Percentiles rank a stretch among this genome's conserved stretches.
Evolutionary conservation across 2,329 filamentous ascomycete genomes (phyloP).

Genomic region (Shiraia sp.): DNA sequence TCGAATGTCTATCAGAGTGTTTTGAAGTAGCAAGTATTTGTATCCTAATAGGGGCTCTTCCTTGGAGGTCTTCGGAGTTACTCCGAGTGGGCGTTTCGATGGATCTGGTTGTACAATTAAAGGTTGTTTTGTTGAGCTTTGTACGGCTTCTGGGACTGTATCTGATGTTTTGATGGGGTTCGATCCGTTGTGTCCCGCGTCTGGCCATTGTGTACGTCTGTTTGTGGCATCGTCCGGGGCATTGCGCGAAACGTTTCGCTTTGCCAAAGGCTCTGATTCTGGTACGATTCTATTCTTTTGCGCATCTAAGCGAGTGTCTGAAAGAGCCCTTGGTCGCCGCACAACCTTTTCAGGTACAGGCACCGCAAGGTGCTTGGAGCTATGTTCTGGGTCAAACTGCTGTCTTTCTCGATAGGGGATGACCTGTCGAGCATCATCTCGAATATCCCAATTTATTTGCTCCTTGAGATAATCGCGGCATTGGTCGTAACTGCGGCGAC

Average conservation of each 20-base stretch:
- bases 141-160: too few species aligned
- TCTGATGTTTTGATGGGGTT: too few species aligned
- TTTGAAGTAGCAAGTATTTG: slow-evolving; percentile 22
- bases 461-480: slow-evolving; percentile 30
- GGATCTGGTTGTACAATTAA: too few species aligned
- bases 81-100: not conserved
- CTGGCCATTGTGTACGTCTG: too few species aligned
- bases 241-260: too few species aligned
- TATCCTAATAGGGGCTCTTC: slow-evolving; percentile 20
- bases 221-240: too few species aligned
- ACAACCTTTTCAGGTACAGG: slow-evolving; percentile 17
- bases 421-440: slow-evolving; percentile 25
- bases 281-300: too few species aligned
- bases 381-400: slow-evolving; percentile 3
- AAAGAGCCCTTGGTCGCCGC: too few species aligned
- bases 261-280: too few species aligned
- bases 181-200: too few species aligned
- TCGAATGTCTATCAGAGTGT: slow-evolving; percentile 18
- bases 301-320: too few species aligned
- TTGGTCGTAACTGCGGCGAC: slow-evolving; percentile 27
- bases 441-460: slow-evolving; percentile 17
- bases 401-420: slow-evolving; percentile 21
- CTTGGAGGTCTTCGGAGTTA: slow-evolving; percentile 20
- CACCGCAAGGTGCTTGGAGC: slow-evolving; percentile 24
- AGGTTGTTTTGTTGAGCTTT: too few species aligned